Evolutionary conservation across 2,329 filamentous ascomycete genomes (phyloP).

Genomic region (Zopfia rhizophila): DNA sequence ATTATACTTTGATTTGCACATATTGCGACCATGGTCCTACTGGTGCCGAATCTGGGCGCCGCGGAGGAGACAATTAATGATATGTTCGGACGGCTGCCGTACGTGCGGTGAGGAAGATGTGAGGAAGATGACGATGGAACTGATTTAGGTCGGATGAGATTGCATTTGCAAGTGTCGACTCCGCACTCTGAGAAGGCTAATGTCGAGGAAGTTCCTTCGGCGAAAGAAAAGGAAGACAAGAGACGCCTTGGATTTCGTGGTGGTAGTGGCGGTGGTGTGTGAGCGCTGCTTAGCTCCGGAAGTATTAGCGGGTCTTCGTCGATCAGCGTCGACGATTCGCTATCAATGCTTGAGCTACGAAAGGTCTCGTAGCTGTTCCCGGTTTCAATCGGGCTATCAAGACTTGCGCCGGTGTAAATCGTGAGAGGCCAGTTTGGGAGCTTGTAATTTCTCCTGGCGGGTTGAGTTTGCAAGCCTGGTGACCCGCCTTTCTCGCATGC

Average conservation of each 20-base stretch:
- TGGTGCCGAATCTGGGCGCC: constrained; percentile 4
- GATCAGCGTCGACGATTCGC: constrained; percentile 32
- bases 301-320: constrained; percentile 12
- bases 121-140: constrained; percentile 11
- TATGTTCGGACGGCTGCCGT: constrained; percentile 30
- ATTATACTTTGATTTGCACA: constrained; percentile 30
- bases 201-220: no score
- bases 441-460: no score
- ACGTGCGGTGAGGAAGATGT: constrained; percentile 4
- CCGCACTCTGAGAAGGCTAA: no score
- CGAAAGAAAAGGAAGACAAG: no score
- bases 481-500: background rate
- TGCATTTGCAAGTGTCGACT: constrained; percentile 28
- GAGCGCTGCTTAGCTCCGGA: background rate
- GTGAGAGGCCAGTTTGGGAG: no score
- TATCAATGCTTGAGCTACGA: constrained; percentile 23
- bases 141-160: constrained; percentile 22
- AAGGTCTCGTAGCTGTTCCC: constrained; percentile 20
- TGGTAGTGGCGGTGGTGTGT: background rate
- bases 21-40: constrained; percentile 33
- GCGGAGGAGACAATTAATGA: constrained; percentile 10
- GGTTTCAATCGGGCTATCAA: constrained; percentile 32
- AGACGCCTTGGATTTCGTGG: background rate
- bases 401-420: no score
- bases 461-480: constrained; percentile 17